Base-by-base conservation (phyloP, 2,329 filamentous ascomycete genomes). In the Alternaria infectoria region DNA sequence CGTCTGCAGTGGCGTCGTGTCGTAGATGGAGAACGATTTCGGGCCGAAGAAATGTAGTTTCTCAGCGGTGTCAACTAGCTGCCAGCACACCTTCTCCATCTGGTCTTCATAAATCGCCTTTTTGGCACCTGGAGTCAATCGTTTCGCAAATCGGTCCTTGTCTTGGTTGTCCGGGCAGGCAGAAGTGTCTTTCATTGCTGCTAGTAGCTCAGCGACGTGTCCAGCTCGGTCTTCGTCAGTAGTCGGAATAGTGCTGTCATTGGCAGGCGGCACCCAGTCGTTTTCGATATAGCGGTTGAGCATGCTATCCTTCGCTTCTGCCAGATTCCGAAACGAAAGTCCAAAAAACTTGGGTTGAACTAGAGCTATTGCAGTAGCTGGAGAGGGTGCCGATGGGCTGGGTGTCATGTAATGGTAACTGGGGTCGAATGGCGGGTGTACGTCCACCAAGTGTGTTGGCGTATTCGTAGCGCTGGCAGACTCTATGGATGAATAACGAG, bases 71-170 rank as follows among this genome's bases (percentile, higher is more conserved):
- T 64, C 57, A 15, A 61, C 28, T 28, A 69, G 57, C 12, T 64
- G 32, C 65, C 67, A 67, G 44, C 65, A 69, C 2, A 69, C 62
- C 46, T 57, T 67, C 56, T 69, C 67, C 54, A 67, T 62, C 6
- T 54, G 46, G 10, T 54, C 25, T 12, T 32, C 4, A 23, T 64
- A 5, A n/a, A 23, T 21, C 15, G 28, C 30, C 6, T 36, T 12
- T 13, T 23, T 43, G 19, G 51, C 51, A 23, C 13, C 21, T 12
- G 30, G 21, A 36, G 21, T 25, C 65, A 62, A 67, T 26, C 65
- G 65, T 47, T 65, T 65, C 12, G 36, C 3, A 23, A 55, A 67
- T 19, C 58, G 25, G n/a, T 12, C 13, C 17, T 56, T 23, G 15
- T 36, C 3, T 55, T 52, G 10, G 13, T 36, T 44, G 58, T 54